Conservation (phyloP, 176 grass and related monocot genomes). For the Avena atlantica region DNA sequence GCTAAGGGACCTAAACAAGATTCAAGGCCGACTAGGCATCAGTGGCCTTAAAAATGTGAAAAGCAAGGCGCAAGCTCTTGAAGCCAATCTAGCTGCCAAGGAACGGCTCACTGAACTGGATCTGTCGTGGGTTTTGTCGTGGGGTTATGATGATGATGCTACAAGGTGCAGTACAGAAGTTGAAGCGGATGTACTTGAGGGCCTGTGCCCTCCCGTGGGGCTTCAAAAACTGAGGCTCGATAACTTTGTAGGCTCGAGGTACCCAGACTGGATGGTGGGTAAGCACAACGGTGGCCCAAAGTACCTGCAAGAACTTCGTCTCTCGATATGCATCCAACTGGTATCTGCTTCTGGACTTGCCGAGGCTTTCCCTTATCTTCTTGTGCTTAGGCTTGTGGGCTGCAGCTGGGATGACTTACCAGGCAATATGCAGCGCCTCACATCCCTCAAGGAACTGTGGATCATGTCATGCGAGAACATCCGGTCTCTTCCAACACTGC, state of each 20-base stretch:
- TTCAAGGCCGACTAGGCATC: not conserved
- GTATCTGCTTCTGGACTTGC: not conserved
- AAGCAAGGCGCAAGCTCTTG: not conserved
- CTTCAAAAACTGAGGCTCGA: fast-evolving
- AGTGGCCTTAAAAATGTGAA: not conserved
- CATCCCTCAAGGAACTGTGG: too few species aligned
- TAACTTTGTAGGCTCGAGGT: fast-evolving
- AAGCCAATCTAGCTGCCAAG: not conserved
- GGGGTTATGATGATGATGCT: not conserved
- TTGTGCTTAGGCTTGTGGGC: too few species aligned
- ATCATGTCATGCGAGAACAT: too few species aligned
- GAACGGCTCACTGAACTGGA: not conserved
- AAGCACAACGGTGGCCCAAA: not conserved
- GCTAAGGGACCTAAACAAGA: not conserved
- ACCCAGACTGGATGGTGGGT: not conserved
- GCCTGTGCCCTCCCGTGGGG: not conserved
- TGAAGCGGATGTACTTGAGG: not conserved
- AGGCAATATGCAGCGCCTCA: too few species aligned
- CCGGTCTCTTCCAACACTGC: too few species aligned
- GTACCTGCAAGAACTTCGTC: fast-evolving
- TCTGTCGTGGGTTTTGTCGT: fast-evolving
- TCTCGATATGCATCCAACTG: not conserved
- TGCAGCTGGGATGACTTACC: too few species aligned
- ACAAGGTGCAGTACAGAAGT: not conserved
- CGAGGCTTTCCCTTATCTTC: too few species aligned